Base-by-base conservation (phyloP, 495 filamentous ascomycete species). In the Penicillium pulvis region DNA sequence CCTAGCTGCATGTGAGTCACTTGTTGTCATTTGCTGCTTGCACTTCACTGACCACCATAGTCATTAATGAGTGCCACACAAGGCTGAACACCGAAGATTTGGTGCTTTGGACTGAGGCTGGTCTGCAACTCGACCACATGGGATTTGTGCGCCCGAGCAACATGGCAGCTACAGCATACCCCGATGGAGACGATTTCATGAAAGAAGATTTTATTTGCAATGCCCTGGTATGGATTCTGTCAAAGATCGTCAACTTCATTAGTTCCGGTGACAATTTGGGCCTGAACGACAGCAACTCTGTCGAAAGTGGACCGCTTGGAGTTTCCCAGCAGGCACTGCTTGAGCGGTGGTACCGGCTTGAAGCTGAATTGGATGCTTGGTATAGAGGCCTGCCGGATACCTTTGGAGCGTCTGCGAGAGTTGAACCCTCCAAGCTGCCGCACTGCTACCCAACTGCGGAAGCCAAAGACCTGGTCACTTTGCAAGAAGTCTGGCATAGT, bases 161-260 rank as follows among this genome's bases (percentile, higher is more conserved):
- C 63, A 77, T 72, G 1, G 66, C 67, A 42, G 67, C 74, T 30
- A 61, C 69, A 41, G 72, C 79, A 26, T 79, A 76, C 53, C 71
- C 79, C 0, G 83, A 85, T 51, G 74, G 70, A 20, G 77, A 77
- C 12, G 75, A 71, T 26, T 60, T 69, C 1, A 85, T 85, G 79
- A 76, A 77, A 62, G 84, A 88, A 69, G 85, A 88, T 62, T 77
- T 84, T 49, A 80, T 85, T 51, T 81, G 79, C 47, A 87, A 88
- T 56, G 82, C 79, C 1, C 70, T 88, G 12, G 76, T 88, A 45
- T 88, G 85, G 85, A 78, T 88, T 20, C 68, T 82, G 48, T 82
- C 80, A 1, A 87, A 85, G 60, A 81, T 87, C 20, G 79, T 85
- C 61, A 87, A 87, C 60, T 86, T 80, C 63, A 78, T 85, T 53